Conservation (phyloP, 306 rosid genomes). For the Fragaria ananassa region DNA sequence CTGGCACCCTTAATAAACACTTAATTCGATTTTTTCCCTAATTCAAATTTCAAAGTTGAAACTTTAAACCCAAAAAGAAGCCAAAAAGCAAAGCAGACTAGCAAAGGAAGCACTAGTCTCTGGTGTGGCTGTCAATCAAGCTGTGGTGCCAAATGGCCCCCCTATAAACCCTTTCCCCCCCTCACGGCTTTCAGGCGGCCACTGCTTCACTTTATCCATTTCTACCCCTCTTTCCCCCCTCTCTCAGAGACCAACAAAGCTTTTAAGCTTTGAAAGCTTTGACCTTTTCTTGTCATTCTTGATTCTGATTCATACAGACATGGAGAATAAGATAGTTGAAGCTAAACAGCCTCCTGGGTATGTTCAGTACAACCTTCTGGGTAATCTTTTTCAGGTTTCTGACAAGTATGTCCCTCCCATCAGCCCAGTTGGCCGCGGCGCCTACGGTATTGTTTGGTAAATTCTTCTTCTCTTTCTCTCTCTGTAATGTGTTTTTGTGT, state of each 20-base stretch:
- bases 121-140: too few relatives aligned
- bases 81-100: too few relatives aligned
- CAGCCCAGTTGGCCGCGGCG: conserved; percentile 92
- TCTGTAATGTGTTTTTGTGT: background rate
- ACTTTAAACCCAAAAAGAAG: too few relatives aligned
- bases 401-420: conserved; percentile 77
- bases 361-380: conserved; percentile 66
- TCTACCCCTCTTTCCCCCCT: background rate
- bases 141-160: too few relatives aligned
- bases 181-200: conserved; percentile 9
- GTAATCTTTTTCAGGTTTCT: conserved; percentile 68
- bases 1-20: too few relatives aligned
- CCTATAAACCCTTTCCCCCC: background rate
- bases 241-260: background rate
- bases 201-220: background rate
- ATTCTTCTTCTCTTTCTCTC: background rate
- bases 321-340: conserved; percentile 39
- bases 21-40: too few relatives aligned
- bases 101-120: too few relatives aligned
- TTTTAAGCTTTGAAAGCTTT: background rate
- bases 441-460: conserved; percentile 94
- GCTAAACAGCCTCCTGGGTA: conserved; percentile 44
- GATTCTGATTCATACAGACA: background rate
- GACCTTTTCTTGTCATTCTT: background rate
- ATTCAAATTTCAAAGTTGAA: too few relatives aligned